Base-by-base conservation (phyloP, 1,139 yeast species). In the Spathaspora sp. region DNA sequence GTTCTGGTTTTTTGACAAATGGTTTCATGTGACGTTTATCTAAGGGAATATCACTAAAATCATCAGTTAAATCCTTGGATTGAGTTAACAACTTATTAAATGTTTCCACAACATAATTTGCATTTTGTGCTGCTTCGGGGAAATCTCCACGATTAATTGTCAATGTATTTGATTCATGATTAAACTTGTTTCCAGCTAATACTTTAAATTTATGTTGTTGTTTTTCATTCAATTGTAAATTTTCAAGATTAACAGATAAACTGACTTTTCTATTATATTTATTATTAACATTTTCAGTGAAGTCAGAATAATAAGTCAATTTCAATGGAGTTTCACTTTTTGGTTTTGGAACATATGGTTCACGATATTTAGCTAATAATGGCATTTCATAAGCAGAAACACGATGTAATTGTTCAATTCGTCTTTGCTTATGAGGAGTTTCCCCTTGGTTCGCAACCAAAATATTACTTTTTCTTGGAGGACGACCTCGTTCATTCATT, bases 331-430 rank as follows among this genome's bases (percentile, higher is more conserved):
- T 70, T 41, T 80, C 77, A 4, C 59, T 56, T 18, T 58, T 54
- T 6, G 76, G 55, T 45, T 48, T 67, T 20, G 85, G 86, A 36
- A 57, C 63, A 66, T 82, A 87, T 49, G 72, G 76, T 66, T 83
- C 83, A 56, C 93, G 84, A 63, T 77, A 86, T 64, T 89, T 82
- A 41, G 85, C 82, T 53, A 93, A 75, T 48, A 84, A 79, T 3
- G 99, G 99, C 74, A 91, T 78, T 64, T 91, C 98, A 67, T 85
- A 93, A 0, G 98, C 97, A 27, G 95, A 87, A 36, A 89, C 74
- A 58, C 97, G 78, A 58, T 84, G 85, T 59, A 86, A 81, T 47
- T 74, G 69, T 27, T 72, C 76, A 34, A 58, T 57, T 52, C 68
- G 65, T 55, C 78, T 65, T 41, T 55, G 56, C 45, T 68, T 65